Conservation (phyloP, 1,284 basidiomycete species). For the Rhodotorula glutinis region DNA sequence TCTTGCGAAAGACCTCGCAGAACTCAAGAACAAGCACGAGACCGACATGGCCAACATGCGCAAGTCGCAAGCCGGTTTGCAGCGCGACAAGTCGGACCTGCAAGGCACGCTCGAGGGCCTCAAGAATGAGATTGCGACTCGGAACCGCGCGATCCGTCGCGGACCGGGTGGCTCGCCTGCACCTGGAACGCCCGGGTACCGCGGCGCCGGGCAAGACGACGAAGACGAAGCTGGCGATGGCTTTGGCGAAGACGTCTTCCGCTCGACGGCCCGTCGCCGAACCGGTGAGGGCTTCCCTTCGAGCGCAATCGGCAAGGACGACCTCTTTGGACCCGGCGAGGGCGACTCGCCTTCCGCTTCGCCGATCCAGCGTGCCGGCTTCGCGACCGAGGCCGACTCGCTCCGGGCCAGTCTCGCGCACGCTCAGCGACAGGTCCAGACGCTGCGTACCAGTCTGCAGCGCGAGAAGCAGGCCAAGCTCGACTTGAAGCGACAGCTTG, state of each 20-base stretch:
- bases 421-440: conserved; percentile 65
- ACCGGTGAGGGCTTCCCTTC: conserved; percentile 49
- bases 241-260: conserved; percentile 23
- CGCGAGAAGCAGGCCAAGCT: conserved; percentile 74
- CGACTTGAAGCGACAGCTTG: conserved; percentile 48
- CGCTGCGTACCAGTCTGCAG: conserved; percentile 69
- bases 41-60: conserved; percentile 87
- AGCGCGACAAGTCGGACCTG: conserved; percentile 87
- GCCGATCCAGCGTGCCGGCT: conserved; percentile 45
- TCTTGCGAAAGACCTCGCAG: conserved; percentile 62
- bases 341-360: conserved; percentile 47
- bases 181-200: conserved; percentile 33
- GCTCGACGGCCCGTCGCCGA: conserved; percentile 64
- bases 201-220: conserved; percentile 49
- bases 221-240: conserved; percentile 53
- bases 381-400: conserved; percentile 67
- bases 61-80: conserved; percentile 78
- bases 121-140: conserved; percentile 65
- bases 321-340: conserved; percentile 46
- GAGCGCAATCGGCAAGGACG: conserved; percentile 46
- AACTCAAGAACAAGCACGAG: conserved; percentile 82
- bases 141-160: conserved; percentile 33
- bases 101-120: conserved; percentile 70
- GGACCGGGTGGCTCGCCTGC: conserved; percentile 19
- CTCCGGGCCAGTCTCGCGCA: conserved; percentile 73